Evolutionary conservation across 1,139 yeast species (phyloP).

Genomic region (Magnusiomyces fungicola): DNA sequence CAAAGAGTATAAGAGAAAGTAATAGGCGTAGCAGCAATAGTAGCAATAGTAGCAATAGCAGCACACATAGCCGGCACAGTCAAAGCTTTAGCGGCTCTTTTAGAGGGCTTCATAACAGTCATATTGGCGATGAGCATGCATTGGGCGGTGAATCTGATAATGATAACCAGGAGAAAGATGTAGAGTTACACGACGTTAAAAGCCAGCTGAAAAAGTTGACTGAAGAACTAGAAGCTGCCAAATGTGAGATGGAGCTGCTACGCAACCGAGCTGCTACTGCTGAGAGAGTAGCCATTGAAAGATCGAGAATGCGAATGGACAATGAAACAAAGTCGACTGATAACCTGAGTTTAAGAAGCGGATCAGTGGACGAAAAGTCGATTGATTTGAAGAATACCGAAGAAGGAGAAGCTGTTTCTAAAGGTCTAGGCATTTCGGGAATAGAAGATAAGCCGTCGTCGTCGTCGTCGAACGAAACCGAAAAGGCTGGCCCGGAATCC

Average conservation of each 20-base stretch:
- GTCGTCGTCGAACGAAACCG: not conserved
- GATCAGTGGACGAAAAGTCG: too few species aligned
- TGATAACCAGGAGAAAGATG: not conserved
- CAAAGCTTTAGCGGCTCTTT: not conserved
- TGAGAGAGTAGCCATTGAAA: slow-evolving; percentile 18
- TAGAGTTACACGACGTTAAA: slow-evolving; percentile 5
- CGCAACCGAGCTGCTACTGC: slow-evolving; percentile 19
- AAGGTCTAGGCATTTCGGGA: too few species aligned
- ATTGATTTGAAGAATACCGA: too few species aligned
- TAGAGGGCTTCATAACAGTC: not conserved
- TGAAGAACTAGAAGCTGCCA: slow-evolving; percentile 17
- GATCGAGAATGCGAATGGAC: slow-evolving; percentile 6
- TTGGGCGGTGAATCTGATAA: slow-evolving; percentile 3
- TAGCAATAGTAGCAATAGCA: not conserved
- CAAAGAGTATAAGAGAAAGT: not conserved
- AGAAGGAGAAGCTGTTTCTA: too few species aligned
- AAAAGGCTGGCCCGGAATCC: not conserved
- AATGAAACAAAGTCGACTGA: too few species aligned
- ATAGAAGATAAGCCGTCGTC: not conserved
- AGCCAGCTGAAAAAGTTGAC: slow-evolving; percentile 11
- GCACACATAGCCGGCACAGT: not conserved
- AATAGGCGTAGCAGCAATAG: not conserved
- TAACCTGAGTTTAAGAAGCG: too few species aligned
- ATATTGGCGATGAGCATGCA: slow-evolving; percentile 9
- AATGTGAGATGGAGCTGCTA: slow-evolving; percentile 17